Evolutionary conservation across 2,329 filamentous ascomycete species (phyloP), one percentile per base, ranked within the genome.

Genomic region (Claviceps lovelessii): DNA sequence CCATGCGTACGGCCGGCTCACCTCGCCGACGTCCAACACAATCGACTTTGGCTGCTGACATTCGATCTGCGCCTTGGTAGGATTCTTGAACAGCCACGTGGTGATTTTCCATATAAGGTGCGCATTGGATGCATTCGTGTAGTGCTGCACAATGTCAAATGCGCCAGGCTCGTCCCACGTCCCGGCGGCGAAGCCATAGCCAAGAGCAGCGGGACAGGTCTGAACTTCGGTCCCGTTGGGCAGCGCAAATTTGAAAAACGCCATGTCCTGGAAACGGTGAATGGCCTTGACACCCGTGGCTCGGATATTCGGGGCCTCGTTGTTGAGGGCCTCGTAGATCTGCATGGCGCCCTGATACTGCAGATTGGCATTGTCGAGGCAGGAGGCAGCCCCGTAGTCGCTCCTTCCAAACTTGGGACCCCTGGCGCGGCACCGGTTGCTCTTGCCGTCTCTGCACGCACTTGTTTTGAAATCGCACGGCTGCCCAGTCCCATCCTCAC

Each of bases 101-200:
- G 93, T 85, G 9, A 86, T 71, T 41, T 77, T 76, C 90, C 90
- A 96, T 17, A 95, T 68, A 0, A 87, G 87, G 59, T 86, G 90
- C 28, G 74, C 71, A 57, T 84, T 78, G 0, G 89, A 85, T 5
- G 76, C 72, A 31, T 84, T 83, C 0, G 84, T 84, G 63, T 88
- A 81, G 59, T 83, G 87, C 67, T 96, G 90, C 17, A 86, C 90
- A 65, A 95, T 95, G 71, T 95, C 90, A 62, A 94, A 93, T 0
- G 81, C 81, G 2, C 90, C 90, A 0, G 90, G 90, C 0, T 90
- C 88, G 63, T 96, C 90, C 0, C 87, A 87, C 0, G 90, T 96
- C 23, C 90, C 90, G 4, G 86, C 90, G 0, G 90, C 90, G 64
- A 96, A 96, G 0, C 86, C 88, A 65, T 91, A 91, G 3, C 90